Base-by-base conservation (phyloP, 1,284 basidiomycete species). In the Puccinia polysora region DNA sequence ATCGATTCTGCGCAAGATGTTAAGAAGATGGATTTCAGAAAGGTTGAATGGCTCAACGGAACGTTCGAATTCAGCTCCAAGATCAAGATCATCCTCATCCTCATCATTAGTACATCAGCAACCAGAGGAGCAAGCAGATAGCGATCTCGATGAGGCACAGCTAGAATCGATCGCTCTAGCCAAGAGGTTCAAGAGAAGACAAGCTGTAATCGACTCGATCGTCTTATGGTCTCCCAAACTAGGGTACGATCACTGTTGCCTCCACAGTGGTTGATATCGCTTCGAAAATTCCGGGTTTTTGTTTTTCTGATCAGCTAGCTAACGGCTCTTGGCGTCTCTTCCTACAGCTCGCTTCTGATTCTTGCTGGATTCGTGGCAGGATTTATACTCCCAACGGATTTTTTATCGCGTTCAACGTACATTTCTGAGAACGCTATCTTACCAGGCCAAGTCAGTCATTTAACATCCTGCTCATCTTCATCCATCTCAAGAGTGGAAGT, bases 341-440 rank as follows among this genome's bases (percentile, higher is more conserved):
- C 23, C 2, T 50, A 1, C 18, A 89, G 89, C 77, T 73, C 84
- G 3, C 38, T 82, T 1, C 80, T 94, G 30, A 84, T 89, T 50
- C 68, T 83, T 30, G 79, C 82, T 14, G 90, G 90, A 15, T 86
- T 88, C 78, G 68, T 84, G 28, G 94, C 91, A 90, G 83, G 94
- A 79, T 74, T 87, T 4, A 80, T 84, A 10, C 83, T 94, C 64
- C 91, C 91, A 4, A 82, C 84, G 15, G 82, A 85, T 18, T 79
- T 81, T 1, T 82, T 94, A 2, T 88, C 87, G 18, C 84, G 87
- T 76, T 79, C 81, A 4, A 89, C 87, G 18, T 94, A 90, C 78
- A 88, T 93, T 56, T 91, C 94, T 78, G 93, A 97, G 82, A 94
- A 97, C 80, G 93, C 94, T 0, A 81, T 97, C 30, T 89, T 91